Conservation (phyloP, 106 monocot species). For the Dactylorhiza incarnata region DNA sequence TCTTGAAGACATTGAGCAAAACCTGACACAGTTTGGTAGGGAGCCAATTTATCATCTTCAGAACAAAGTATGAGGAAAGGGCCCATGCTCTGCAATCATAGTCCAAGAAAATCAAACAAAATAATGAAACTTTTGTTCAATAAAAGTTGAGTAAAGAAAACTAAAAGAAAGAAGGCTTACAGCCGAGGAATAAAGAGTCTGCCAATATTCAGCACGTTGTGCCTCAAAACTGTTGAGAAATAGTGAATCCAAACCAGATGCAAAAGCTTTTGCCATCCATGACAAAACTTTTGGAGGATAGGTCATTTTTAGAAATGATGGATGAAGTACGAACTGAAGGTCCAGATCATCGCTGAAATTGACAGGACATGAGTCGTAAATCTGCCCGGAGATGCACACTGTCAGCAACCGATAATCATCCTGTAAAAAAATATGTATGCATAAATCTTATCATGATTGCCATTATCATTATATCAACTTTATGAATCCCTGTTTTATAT, state of each 20-base stretch:
- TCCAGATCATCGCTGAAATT: conserved; percentile 69
- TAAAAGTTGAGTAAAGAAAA: not conserved
- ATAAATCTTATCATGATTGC: not conserved
- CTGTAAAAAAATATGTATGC: conserved; percentile 18
- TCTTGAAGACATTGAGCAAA: conserved; percentile 69
- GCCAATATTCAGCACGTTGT: conserved; percentile 70
- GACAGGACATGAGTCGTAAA: conserved; percentile 78
- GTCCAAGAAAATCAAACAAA: not conserved
- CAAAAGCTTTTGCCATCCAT: conserved; percentile 65
- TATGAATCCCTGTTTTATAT: not conserved
- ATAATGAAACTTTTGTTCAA: not conserved
- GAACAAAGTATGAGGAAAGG: conserved; percentile 88
- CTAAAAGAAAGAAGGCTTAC: conserved; percentile 24
- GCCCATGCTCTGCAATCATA: conserved; percentile 46
- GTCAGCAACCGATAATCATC: conserved; percentile 58
- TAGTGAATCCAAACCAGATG: conserved; percentile 60
- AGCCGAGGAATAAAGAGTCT: conserved; percentile 60
- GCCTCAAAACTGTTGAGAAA: conserved; percentile 69
- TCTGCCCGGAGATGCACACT: conserved; percentile 72
- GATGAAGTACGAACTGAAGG: conserved; percentile 37
- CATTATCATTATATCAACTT: not conserved
- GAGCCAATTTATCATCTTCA: conserved; percentile 78
- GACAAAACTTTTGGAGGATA: conserved; percentile 48
- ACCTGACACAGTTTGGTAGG: conserved; percentile 39
- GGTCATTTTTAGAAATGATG: conserved; percentile 21